phyloP scores from a whole-genome alignment of 768 basidiomycete genomes.

The Pisolithus tinctorius region DNA sequence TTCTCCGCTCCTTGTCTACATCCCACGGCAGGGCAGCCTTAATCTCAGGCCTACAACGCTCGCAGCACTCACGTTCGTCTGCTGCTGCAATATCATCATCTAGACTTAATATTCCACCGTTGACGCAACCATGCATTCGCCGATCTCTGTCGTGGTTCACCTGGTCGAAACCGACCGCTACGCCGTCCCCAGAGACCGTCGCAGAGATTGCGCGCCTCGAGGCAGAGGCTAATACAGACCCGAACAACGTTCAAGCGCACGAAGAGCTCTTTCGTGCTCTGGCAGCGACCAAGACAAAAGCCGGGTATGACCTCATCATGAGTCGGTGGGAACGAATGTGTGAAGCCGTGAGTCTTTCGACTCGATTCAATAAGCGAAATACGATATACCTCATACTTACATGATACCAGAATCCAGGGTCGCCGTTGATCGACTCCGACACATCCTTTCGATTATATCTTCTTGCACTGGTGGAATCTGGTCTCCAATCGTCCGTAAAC shows the following conservation, averaged over 20 bases:
- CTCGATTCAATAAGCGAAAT: background rate
- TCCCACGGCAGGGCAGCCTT: constrained; percentile 8
- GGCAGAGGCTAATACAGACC: constrained; percentile 68
- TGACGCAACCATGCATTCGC: constrained; percentile 14
- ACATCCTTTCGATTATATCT: constrained; percentile 75
- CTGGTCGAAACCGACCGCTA: constrained; percentile 33
- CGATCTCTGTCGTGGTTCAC: constrained; percentile 25
- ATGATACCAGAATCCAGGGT: constrained; percentile 49
- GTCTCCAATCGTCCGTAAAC: constrained; percentile 49
- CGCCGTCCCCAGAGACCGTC: constrained; percentile 58
- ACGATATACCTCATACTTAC: constrained; percentile 6
- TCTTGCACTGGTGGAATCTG: constrained; percentile 53
- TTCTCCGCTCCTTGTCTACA: constrained; percentile 11
- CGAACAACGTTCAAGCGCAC: constrained; percentile 64
- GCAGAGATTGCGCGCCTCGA: constrained; percentile 70
- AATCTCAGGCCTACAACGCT: constrained; percentile 7
- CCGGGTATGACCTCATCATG: constrained; percentile 67
- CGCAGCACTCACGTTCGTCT: background rate
- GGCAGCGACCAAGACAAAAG: constrained; percentile 52
- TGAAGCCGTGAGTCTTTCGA: constrained; percentile 60
- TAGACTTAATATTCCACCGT: constrained; percentile 36
- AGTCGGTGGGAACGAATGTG: constrained; percentile 78
- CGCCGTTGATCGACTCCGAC: constrained; percentile 64
- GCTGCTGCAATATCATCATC: constrained; percentile 14
- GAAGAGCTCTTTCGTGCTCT: constrained; percentile 64